A percentile compares a stretch with the other conserved stretches of the same genome.
phyloP scores from a whole-genome alignment of 1,139 yeast species.

The Scheffersomyces titani region DNA sequence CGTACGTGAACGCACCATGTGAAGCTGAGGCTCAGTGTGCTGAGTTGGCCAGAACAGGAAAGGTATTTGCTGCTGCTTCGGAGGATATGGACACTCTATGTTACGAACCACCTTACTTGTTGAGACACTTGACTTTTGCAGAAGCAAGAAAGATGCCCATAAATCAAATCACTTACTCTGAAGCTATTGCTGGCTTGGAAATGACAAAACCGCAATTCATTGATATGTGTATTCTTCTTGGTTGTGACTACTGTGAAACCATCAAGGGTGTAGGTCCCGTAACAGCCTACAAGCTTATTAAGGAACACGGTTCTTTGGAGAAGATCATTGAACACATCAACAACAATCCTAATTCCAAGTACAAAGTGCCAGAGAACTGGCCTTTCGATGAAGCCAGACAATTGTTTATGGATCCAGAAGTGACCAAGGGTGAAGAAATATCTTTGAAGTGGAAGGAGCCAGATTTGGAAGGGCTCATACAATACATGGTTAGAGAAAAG shows the following conservation, averaged over 20 bases:
- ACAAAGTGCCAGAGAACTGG: slow-evolving; percentile 92
- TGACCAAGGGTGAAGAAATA: slow-evolving; percentile 58
- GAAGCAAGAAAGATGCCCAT: slow-evolving; percentile 94
- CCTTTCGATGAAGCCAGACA: slow-evolving; percentile 88
- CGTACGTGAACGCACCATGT: slow-evolving; percentile 90
- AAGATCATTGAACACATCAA: slow-evolving; percentile 67
- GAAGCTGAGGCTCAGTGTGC: slow-evolving; percentile 99
- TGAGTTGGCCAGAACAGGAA: slow-evolving; percentile 80
- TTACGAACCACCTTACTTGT: slow-evolving; percentile 78
- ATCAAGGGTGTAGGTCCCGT: slow-evolving; percentile 95
- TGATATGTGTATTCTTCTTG: slow-evolving; percentile 88
- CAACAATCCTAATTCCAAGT: slow-evolving; percentile 62
- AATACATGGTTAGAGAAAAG: slow-evolving; percentile 71
- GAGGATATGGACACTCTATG: slow-evolving; percentile 99
- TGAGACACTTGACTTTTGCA: slow-evolving; percentile 89
- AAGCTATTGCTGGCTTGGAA: slow-evolving; percentile 75
- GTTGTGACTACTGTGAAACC: slow-evolving; percentile 97
- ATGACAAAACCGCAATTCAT: slow-evolving; percentile 74
- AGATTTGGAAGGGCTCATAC: slow-evolving; percentile 70
- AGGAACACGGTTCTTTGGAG: slow-evolving; percentile 81
- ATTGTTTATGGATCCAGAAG: slow-evolving; percentile 80
- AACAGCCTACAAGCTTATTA: slow-evolving; percentile 84
- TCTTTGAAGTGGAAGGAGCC: slow-evolving; percentile 79
- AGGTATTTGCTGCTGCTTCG: slow-evolving; percentile 95
- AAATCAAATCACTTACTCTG: slow-evolving; percentile 72